Evolutionary conservation across 2,329 filamentous ascomycete genomes (phyloP).

Genomic region (Sphaerulina populicola): DNA sequence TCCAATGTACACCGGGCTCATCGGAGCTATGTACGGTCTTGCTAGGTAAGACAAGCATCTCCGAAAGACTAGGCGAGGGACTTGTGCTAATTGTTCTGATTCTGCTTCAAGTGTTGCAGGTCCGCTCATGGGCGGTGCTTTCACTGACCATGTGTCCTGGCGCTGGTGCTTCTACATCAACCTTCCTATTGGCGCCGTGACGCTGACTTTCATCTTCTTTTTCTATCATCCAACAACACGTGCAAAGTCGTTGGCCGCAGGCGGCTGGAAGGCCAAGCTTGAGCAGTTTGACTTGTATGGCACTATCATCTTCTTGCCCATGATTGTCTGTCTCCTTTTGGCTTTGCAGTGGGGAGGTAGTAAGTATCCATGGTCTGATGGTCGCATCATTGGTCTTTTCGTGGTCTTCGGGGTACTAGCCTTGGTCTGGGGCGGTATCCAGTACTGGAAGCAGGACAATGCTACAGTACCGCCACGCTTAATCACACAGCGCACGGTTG

Average conservation of each 20-base stretch:
- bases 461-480: conserved; percentile 43
- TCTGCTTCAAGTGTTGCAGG: conserved; percentile 34
- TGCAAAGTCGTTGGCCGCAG: conserved; percentile 25
- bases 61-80: not conserved
- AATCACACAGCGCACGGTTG: conserved; percentile 40
- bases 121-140: conserved; percentile 37
- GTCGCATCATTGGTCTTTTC: conserved; percentile 41
- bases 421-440: conserved; percentile 36
- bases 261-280: conserved; percentile 33
- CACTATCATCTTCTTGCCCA: conserved; percentile 41
- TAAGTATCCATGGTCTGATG: conserved; percentile 41
- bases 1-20: conserved; percentile 43
- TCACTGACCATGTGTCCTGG: conserved; percentile 31
- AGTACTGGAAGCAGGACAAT: conserved; percentile 37
- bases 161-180: conserved; percentile 40
- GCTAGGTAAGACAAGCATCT: conserved; percentile 23
- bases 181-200: conserved; percentile 44
- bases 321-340: conserved; percentile 43
- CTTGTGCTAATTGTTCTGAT: not conserved
- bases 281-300: conserved; percentile 43
- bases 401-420: conserved; percentile 40
- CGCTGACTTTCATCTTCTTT: conserved; percentile 32
- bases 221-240: conserved; percentile 33
- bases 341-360: conserved; percentile 46
- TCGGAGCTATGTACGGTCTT: conserved; percentile 45